Evolutionary conservation across 1,284 basidiomycete species (phyloP).

Genomic region (Hemileia vastatrix): DNA sequence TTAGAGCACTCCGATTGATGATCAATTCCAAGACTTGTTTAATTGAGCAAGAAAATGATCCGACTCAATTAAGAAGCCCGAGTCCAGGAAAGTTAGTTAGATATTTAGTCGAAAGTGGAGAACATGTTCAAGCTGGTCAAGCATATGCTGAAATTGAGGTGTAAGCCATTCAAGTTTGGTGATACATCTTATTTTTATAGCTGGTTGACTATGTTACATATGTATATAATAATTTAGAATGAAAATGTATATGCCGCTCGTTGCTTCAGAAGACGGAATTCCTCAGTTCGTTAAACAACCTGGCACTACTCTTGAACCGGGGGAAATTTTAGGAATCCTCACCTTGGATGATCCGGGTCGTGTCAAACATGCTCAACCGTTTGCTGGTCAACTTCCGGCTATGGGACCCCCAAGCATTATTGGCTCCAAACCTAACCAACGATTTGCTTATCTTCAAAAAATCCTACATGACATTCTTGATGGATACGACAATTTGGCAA

Average conservation of each 20-base stretch:
- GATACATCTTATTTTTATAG: constrained; percentile 24
- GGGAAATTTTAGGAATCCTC: constrained; percentile 94
- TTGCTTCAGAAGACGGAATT: constrained; percentile 88
- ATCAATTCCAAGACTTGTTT: constrained; percentile 78
- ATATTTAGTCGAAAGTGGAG: constrained; percentile 91
- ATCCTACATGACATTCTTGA: constrained; percentile 85
- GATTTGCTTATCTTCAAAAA: constrained; percentile 63
- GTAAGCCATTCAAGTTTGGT: constrained; percentile 29
- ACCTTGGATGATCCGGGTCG: constrained; percentile 92
- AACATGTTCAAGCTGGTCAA: constrained; percentile 90
- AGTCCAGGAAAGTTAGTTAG: constrained; percentile 94
- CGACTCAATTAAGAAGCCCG: constrained; percentile 89
- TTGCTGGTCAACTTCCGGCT: constrained; percentile 79
- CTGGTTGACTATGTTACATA: constrained; percentile 1
- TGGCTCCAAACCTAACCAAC: constrained; percentile 86
- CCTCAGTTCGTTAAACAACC: constrained; percentile 98
- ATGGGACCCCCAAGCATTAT: constrained; percentile 77
- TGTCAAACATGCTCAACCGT: constrained; percentile 96
- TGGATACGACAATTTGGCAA: constrained; percentile 84
- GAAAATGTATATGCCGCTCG: constrained; percentile 90
- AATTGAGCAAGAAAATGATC: constrained; percentile 99
- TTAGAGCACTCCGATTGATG: constrained; percentile 22
- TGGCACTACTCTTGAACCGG: constrained; percentile 90
- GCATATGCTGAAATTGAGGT: constrained; percentile 98
- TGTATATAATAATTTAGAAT: not conserved